A percentile compares a stretch with the other conserved stretches of the same genome.
Evolutionary conservation across 106 monocot genomes (phyloP).

Genomic region (Acorus gramineus): DNA sequence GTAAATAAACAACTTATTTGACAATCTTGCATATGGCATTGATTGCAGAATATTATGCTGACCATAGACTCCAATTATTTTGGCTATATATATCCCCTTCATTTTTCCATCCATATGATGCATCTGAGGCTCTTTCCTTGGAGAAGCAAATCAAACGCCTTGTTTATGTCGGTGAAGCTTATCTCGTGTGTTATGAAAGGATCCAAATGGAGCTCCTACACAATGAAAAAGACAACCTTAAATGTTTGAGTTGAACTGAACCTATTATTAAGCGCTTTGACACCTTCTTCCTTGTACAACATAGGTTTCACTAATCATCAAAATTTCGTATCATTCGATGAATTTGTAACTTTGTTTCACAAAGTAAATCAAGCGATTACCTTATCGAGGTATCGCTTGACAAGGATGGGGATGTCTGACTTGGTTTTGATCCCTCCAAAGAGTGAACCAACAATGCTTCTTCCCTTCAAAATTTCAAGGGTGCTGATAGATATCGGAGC

Average conservation of each 20-base stretch:
- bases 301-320: too few relatives aligned
- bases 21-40: too few relatives aligned
- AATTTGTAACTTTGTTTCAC: too few relatives aligned
- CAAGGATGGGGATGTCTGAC: conserved; percentile 54
- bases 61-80: too few relatives aligned
- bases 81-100: background rate
- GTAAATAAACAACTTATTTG: too few relatives aligned
- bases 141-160: background rate
- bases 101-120: conserved; percentile 4
- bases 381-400: conserved; percentile 55
- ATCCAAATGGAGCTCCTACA: conserved; percentile 4
- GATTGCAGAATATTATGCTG: too few relatives aligned
- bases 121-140: conserved; percentile 3
- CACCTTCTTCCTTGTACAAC: too few relatives aligned
- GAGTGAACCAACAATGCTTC: conserved; percentile 43
- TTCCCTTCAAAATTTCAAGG: conserved; percentile 33
- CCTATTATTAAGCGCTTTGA: too few relatives aligned
- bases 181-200: conserved; percentile 2
- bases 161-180: background rate
- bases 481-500: conserved; percentile 32
- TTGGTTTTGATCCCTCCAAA: conserved; percentile 82
- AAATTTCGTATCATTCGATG: too few relatives aligned
- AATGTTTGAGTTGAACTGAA: too few relatives aligned
- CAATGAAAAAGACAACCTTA: too few relatives aligned
- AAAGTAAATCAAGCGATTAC: conserved; percentile 8